Evolutionary conservation across 2,329 filamentous ascomycete genomes (phyloP), one percentile per base, ranked within the genome.

Genomic region (Colletotrichum sp.): DNA sequence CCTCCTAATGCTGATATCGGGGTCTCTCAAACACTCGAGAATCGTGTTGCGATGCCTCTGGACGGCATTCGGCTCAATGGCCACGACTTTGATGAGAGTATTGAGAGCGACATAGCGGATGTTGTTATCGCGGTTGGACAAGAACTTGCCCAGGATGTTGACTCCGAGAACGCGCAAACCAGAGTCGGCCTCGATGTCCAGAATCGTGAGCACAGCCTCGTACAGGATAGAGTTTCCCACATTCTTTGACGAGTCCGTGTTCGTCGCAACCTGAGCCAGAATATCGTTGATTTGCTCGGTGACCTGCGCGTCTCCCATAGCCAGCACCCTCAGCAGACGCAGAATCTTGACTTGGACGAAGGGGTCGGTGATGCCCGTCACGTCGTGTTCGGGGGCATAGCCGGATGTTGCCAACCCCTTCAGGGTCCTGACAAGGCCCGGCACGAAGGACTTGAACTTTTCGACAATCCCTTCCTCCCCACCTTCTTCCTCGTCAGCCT

Each of bases 221-320:
- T 99, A 99, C 9, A 99, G 89, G 80, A 99, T 99, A 1, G 97
- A 96, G 84, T 99, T 99, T 78, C 97, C 97, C 57, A 99, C 97
- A 79, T 99, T 99, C 88, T 99, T 99, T 32, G 96, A 96, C 0
- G 96, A 96, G 82, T 99, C 97, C 2, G 97, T 99, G 85, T 99
- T 99, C 52, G 96, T 99, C 69, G 97, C 97, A 71, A 99, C 97
- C 87, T 98, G 96, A 7, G 97, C 97, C 76, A 99, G 88, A 77
- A 99, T 99, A 82, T 99, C 97, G 86, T 99, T 99, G 88, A 99
- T 99, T 84, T 98, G 94, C 85, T 99, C 98, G 84, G 96, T 99
- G 30, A 95, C 96, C 77, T 96, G 90, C 13, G 93, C 89, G 84
- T 99, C 96, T 44, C 96, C 96, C 77, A 96, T 93, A 18, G 94